phyloP scores from a whole-genome alignment of 2,329 filamentous ascomycete species.

The Ophiostoma australiae region DNA sequence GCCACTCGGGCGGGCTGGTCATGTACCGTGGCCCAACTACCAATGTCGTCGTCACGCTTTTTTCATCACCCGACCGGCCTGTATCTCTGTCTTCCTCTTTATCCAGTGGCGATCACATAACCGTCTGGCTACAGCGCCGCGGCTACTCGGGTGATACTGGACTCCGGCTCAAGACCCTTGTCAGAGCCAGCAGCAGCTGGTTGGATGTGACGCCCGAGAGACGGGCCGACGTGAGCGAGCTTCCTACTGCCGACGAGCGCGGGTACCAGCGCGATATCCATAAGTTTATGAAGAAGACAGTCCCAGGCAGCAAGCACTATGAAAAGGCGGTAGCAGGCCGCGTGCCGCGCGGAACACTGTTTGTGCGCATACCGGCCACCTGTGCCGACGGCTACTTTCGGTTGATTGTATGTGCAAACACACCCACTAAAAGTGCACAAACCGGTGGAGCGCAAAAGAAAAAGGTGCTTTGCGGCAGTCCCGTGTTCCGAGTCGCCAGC shows the following conservation, averaged over 20 bases:
- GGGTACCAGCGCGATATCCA: constrained; percentile 63
- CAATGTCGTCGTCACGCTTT: constrained; percentile 59
- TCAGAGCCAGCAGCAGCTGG: constrained; percentile 58
- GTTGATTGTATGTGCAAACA: constrained; percentile 52
- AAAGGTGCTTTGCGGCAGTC: constrained; percentile 59
- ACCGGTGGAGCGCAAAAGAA: constrained; percentile 37
- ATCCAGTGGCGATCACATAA: constrained; percentile 46
- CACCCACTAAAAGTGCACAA: constrained; percentile 22
- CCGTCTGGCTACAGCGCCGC: constrained; percentile 63
- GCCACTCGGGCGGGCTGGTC: constrained; percentile 59
- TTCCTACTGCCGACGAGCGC: constrained; percentile 56
- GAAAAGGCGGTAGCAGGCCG: constrained; percentile 44
- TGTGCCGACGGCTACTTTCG: constrained; percentile 65
- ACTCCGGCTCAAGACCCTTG: constrained; percentile 59
- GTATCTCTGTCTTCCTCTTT: background rate
- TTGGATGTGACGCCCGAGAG: constrained; percentile 61
- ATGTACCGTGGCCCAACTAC: constrained; percentile 64
- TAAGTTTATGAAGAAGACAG: constrained; percentile 53
- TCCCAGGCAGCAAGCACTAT: constrained; percentile 38
- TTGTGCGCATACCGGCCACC: constrained; percentile 59
- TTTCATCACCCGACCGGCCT: constrained; percentile 48
- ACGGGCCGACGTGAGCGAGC: constrained; percentile 45
- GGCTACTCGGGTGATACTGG: constrained; percentile 65
- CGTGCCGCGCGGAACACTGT: constrained; percentile 55
- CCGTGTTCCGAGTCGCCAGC: constrained; percentile 64